phyloP scores from a whole-genome alignment of 164 flowering plant species.

The Taxillus chinensis region DNA sequence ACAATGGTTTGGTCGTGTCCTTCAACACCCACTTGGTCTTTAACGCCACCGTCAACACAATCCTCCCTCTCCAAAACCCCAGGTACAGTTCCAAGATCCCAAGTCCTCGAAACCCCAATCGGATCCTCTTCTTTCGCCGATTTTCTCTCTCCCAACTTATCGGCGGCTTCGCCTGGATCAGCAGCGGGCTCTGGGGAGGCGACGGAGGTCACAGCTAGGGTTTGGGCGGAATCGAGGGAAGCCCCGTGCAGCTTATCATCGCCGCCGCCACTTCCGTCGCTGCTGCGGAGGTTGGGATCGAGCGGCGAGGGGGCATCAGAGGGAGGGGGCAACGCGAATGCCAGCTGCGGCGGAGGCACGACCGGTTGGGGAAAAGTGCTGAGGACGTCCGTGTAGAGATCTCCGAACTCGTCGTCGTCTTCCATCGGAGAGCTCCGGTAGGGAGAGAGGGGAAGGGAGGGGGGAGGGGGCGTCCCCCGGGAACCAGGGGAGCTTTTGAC shows the following conservation, averaged over 20 bases:
- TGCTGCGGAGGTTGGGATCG: conserved; percentile 42
- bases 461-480: background rate
- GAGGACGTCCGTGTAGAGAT: conserved; percentile 92
- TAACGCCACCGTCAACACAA: conserved; percentile 1
- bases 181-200: no score
- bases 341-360: conserved; percentile 8
- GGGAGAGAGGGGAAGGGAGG: background rate
- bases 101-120: background rate
- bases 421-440: conserved; percentile 38
- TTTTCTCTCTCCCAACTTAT: background rate
- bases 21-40: conserved; percentile 15
- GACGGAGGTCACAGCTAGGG: conserved; percentile 1
- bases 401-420: conserved; percentile 97
- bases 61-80: conserved; percentile 12
- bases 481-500: background rate
- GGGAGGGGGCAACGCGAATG: conserved; percentile 8
- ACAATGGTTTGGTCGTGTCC: conserved; percentile 5
- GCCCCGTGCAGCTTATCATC: no score
- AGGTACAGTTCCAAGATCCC: background rate
- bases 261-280: conserved; percentile 19
- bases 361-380: conserved; percentile 25
- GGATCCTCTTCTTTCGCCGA: conserved; percentile 2
- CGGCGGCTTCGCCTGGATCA: background rate
- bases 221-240: background rate
- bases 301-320: conserved; percentile 24